phyloP scores from a whole-genome alignment of 1,139 yeast genomes.

The Magnusiomyces tetraspermus region DNA sequence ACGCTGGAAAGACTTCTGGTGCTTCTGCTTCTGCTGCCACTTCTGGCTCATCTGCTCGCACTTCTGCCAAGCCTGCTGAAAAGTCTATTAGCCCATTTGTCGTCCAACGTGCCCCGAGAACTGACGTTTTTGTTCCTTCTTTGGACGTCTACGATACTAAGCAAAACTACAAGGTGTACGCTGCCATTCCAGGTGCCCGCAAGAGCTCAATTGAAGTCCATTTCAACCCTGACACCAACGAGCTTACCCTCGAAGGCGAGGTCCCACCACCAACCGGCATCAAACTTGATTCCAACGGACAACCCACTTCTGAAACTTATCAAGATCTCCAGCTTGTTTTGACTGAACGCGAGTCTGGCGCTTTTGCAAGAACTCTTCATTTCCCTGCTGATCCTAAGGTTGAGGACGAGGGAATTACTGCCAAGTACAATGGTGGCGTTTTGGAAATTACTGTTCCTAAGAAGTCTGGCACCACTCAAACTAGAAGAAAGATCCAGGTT shows the following conservation, averaged over 20 bases:
- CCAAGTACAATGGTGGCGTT: conserved; percentile 44
- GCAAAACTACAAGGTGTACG: conserved; percentile 37
- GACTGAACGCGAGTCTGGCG: conserved; percentile 10
- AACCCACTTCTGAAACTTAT: background rate
- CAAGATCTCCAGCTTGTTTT: conserved; percentile 3
- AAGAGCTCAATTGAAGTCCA: conserved; percentile 44
- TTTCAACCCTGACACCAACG: conserved; percentile 46
- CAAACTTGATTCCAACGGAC: conserved; percentile 6
- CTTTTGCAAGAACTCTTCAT: conserved; percentile 44
- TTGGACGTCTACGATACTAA: conserved; percentile 44
- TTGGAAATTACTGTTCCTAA: conserved; percentile 46
- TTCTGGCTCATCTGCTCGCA: background rate
- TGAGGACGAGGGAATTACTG: conserved; percentile 43
- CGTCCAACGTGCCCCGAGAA: background rate
- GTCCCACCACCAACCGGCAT: conserved; percentile 20
- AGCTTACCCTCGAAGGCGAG: conserved; percentile 39
- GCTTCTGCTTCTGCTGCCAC: background rate
- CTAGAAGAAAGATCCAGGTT: conserved; percentile 9
- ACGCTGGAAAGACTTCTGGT: no score
- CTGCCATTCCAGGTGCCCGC: conserved; percentile 48
- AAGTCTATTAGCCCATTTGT: background rate
- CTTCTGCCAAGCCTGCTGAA: background rate
- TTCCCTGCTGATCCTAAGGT: conserved; percentile 45
- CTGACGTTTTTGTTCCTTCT: conserved; percentile 33
- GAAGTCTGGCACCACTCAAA: conserved; percentile 4